Base-by-base conservation (phyloP, 371 early-diverging fungal genomes). In the Mucor indicus region DNA sequence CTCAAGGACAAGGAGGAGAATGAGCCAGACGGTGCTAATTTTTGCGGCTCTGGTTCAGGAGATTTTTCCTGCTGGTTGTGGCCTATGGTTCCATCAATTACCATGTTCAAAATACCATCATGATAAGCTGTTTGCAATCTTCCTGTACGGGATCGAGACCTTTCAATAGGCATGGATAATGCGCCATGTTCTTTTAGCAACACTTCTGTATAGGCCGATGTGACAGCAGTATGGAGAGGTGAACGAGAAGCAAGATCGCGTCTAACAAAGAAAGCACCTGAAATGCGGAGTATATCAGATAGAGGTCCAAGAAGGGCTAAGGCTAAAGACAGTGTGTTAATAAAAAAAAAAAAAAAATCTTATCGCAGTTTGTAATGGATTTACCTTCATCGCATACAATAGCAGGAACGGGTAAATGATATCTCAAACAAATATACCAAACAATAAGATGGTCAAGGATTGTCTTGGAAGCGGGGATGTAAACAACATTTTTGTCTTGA, bases 381-480 rank as follows among this genome's bases (percentile, higher is more conserved):
- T 11, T 43, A 40, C 65, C 67, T 62, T 76, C 77, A 50, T 76
- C 77, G 30, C 72, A 76, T 1, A 65, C 65, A 25, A 76, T 60
- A n/a, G 77, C 67, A 12, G 77, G 77, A 13, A 76, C 57, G 2
- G 77, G 77, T 13, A 76, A 33, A 33, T 66, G 57, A 23, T 72
- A 70, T 4, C 72, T 65, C 10, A 76, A 38, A 38, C 69, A 69
- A 11, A 72, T 57, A 20, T 76, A 76, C 77, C 77, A 76, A 6
- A 72, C 46, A 13, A 76, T 20, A 0, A 76, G 44, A 10, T 67
- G 70, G 42, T 76, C 77, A 29, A 72, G 30, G 3, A 76, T 46
- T 1, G 77, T 70, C 24, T 72, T 76, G 0, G 70, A 76, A 0
- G 64, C 73, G 21, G 77, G 77, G 1, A 76, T 67, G 44, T 76